Evolutionary conservation across 1,284 basidiomycete genomes (phyloP).

Genomic region (Porodaedalea pini): DNA sequence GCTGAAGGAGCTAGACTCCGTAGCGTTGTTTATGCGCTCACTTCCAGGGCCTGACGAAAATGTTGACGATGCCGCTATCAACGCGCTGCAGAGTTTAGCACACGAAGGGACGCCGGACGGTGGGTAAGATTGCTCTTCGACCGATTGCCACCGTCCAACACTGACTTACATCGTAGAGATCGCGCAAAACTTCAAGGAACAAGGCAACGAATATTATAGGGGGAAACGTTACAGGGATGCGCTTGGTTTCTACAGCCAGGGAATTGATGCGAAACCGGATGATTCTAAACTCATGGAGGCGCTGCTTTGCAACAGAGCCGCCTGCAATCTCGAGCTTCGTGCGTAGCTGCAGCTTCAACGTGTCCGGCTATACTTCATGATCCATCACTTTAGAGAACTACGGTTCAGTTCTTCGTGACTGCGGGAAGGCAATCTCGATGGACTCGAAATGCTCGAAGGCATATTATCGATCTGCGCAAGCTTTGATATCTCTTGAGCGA

Average conservation of each 20-base stretch:
- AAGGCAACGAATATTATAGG: conserved; percentile 93
- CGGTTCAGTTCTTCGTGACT: conserved; percentile 80
- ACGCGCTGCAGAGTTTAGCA: conserved; percentile 82
- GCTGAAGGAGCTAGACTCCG: conserved; percentile 49
- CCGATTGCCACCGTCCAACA: neutral
- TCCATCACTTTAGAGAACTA: conserved; percentile 67
- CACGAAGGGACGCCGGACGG: conserved; percentile 93
- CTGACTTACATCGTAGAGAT: conserved; percentile 56
- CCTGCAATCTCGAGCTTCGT: conserved; percentile 89
- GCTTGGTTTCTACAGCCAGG: conserved; percentile 86
- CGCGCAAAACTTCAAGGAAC: conserved; percentile 89
- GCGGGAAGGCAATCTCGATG: conserved; percentile 64
- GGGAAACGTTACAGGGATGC: conserved; percentile 87
- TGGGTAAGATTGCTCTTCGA: conserved; percentile 41
- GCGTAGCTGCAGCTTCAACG: conserved; percentile 28
- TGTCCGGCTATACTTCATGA: conserved; percentile 14
- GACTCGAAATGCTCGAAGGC: conserved; percentile 75
- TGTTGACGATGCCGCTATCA: conserved; percentile 61
- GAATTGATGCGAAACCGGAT: conserved; percentile 77
- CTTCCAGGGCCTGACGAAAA: conserved; percentile 63
- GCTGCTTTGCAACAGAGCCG: conserved; percentile 86
- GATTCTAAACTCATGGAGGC: conserved; percentile 62
- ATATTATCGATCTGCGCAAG: conserved; percentile 77
- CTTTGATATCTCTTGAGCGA: conserved; percentile 69
- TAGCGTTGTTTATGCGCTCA: conserved; percentile 91